These are phyloP conservation scores for Zygosaccharomyces lentus DNA, from an alignment of 805 yeast species.

Conservation along the genomic window DNA sequence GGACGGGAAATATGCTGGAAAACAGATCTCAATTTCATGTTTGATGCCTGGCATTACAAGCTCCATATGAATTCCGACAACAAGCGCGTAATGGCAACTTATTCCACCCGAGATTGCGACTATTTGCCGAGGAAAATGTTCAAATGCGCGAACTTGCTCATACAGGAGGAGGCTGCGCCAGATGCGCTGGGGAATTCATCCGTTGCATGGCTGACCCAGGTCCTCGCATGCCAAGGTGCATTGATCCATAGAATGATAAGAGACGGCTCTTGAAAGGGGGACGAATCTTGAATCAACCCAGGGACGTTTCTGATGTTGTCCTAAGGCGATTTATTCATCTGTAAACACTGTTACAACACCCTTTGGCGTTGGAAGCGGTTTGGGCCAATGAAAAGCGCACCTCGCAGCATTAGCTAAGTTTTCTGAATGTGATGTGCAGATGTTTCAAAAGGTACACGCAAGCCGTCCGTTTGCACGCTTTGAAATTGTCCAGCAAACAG, in stretches of 20 bases:
- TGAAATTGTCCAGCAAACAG: too few species aligned
- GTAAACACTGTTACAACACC: too few species aligned
- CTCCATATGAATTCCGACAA: not conserved
- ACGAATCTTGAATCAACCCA: too few species aligned
- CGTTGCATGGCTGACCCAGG: slow-evolving; percentile 15
- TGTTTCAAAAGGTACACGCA: too few species aligned
- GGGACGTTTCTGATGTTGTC: too few species aligned
- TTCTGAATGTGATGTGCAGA: too few species aligned
- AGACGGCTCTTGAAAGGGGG: not conserved
- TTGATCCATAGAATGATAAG: slow-evolving; percentile 9
- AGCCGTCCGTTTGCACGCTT: too few species aligned
- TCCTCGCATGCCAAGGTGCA: slow-evolving; percentile 16
- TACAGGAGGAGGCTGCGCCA: slow-evolving; percentile 14
- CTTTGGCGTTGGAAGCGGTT: too few species aligned
- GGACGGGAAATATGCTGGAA: slow-evolving; percentile 15
- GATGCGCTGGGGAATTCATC: slow-evolving; percentile 12
- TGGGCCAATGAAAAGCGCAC: too few species aligned
- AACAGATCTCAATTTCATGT: slow-evolving; percentile 2
- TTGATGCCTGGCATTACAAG: slow-evolving; percentile 11
- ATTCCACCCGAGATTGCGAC: slow-evolving; percentile 7
- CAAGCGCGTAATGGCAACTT: slow-evolving; percentile 10
- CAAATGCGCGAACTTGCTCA: slow-evolving; percentile 8
- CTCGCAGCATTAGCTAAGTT: too few species aligned
- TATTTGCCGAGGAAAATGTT: not conserved
- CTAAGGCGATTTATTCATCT: too few species aligned